These are phyloP conservation scores for Tuber melanosporum DNA, from an alignment of 495 filamentous ascomycete genomes.

Conservation along the genomic window DNA sequence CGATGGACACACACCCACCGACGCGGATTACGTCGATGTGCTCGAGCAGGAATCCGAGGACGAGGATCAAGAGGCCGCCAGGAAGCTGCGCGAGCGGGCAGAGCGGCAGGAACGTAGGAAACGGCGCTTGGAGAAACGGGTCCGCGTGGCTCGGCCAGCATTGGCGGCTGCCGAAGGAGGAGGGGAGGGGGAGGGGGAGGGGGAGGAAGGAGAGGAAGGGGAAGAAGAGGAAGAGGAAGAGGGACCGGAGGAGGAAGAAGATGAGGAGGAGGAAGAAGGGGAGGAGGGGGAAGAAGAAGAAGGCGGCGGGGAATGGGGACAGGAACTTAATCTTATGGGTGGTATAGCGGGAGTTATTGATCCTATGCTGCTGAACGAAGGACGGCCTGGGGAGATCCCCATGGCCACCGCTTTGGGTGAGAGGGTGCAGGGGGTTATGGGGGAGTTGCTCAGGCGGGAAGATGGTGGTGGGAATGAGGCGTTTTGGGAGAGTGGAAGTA, in stretches of 20 bases:
- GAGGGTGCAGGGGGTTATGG: conserved; percentile 36
- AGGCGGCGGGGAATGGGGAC: conserved; percentile 17
- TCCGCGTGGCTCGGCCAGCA: conserved; percentile 18
- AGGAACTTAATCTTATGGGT: conserved; percentile 2
- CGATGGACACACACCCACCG: conserved; percentile 43
- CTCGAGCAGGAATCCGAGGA: conserved; percentile 42
- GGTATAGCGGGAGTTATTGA: neutral
- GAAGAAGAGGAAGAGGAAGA: conserved; percentile 14
- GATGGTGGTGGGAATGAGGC: conserved; percentile 5
- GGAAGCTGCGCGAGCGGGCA: conserved; percentile 26
- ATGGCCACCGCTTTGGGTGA: conserved; percentile 16
- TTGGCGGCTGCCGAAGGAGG: conserved; percentile 43
- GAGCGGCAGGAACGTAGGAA: conserved; percentile 24
- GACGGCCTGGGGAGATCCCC: conserved; percentile 10
- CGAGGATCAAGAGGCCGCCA: conserved; percentile 33
- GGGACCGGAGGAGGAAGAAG: conserved; percentile 17
- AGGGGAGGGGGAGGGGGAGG: conserved; percentile 12
- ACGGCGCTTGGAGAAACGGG: conserved; percentile 11
- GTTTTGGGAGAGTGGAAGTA: neutral
- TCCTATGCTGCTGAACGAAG: conserved; percentile 9
- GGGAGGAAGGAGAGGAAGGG: conserved; percentile 42
- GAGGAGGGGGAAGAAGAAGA: conserved; percentile 19
- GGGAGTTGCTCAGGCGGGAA: conserved; percentile 33
- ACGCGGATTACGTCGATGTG: conserved; percentile 46
- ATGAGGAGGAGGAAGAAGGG: conserved; percentile 23